Evolutionary conservation across 2,329 filamentous ascomycete genomes (phyloP).

Genomic region (Drechslerella coelobrocha): DNA sequence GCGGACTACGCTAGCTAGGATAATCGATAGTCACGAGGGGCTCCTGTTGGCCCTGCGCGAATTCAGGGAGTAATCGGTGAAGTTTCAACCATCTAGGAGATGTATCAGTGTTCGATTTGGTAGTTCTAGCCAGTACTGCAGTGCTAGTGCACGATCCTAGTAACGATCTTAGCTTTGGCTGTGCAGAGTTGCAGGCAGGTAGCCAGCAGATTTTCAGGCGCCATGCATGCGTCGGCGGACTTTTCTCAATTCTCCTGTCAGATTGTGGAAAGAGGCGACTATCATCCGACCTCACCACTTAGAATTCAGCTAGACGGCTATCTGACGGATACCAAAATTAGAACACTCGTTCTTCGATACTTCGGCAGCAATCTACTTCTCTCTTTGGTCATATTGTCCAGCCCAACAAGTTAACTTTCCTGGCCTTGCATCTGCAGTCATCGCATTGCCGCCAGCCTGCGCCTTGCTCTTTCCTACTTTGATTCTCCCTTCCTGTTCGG

Average conservation of each 20-base stretch:
- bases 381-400: not conserved
- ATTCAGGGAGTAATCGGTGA: no score
- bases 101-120: no score
- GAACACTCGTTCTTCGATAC: not conserved
- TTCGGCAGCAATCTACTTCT: not conserved
- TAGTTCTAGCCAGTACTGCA: no score
- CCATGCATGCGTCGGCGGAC: slow-evolving; percentile 1
- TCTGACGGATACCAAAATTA: not conserved
- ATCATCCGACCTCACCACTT: not conserved
- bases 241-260: slow-evolving; percentile 10
- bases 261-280: slow-evolving; percentile 3
- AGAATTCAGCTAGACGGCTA: not conserved
- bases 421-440: slow-evolving; percentile 3
- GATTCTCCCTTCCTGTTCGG: not conserved
- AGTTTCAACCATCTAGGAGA: no score
- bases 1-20: no score
- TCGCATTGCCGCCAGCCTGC: slow-evolving; percentile 7
- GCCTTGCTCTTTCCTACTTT: slow-evolving; percentile 1
- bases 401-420: not conserved
- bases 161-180: no score
- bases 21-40: not conserved
- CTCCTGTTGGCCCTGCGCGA: not conserved
- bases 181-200: no score
- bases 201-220: no score
- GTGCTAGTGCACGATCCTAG: no score